phyloP scores from a whole-genome alignment of 495 filamentous ascomycete species.

The Tuber borchii region DNA sequence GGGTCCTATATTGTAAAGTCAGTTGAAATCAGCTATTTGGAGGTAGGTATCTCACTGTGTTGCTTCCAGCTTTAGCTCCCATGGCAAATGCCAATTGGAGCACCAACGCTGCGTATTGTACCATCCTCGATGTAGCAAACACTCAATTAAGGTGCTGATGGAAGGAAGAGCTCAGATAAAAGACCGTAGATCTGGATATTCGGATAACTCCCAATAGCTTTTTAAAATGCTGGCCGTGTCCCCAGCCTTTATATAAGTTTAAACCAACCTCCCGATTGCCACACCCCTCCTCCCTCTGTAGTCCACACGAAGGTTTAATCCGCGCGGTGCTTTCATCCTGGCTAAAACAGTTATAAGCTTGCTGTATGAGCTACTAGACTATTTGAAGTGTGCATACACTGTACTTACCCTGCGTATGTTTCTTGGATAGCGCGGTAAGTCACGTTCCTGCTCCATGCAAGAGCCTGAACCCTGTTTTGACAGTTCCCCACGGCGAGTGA shows the following conservation, averaged over 20 bases:
- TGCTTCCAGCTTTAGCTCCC: slow-evolving; percentile 15
- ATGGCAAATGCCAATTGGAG: slow-evolving; percentile 22
- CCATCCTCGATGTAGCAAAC: slow-evolving; percentile 9
- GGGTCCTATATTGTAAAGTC: background rate
- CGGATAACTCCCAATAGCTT: background rate
- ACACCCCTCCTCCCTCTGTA: background rate
- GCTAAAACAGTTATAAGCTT: background rate
- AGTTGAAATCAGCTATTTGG: background rate
- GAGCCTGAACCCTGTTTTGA: background rate
- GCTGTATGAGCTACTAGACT: background rate
- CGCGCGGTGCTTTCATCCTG: background rate
- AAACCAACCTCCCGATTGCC: background rate
- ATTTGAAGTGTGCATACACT: background rate
- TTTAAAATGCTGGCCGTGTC: background rate
- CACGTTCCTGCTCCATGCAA: background rate
- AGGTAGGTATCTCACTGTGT: background rate
- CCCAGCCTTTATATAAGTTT: background rate
- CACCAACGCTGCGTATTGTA: slow-evolving; percentile 21
- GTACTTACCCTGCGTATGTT: background rate
- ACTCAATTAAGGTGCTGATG: background rate
- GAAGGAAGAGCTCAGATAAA: background rate
- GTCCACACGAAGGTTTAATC: background rate
- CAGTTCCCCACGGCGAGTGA: background rate
- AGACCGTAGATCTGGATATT: background rate
- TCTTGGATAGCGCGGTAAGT: background rate